Evolutionary conservation across 2,329 filamentous ascomycete genomes (phyloP).

Genomic region (Fusarium chlamydosporum): DNA sequence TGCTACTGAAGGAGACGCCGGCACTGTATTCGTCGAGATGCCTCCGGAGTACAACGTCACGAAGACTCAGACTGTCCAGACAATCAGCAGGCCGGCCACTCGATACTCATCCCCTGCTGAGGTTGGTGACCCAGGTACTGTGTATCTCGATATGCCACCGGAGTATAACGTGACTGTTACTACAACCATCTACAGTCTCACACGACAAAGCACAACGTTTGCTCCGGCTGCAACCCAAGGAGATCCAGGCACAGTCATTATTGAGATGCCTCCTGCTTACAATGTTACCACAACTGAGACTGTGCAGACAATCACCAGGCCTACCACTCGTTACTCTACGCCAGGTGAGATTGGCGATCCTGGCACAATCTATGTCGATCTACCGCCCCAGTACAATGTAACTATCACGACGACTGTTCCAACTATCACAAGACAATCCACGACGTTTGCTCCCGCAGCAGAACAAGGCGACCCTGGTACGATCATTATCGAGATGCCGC

Average conservation of each 20-base stretch:
- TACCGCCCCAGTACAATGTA: constrained; percentile 32
- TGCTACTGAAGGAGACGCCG: constrained; percentile 29
- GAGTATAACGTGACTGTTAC: constrained; percentile 27
- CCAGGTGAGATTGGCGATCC: constrained; percentile 19
- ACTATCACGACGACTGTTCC: constrained; percentile 23
- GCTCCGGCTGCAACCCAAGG: constrained; percentile 10
- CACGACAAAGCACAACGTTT: constrained; percentile 13
- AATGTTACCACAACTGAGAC: constrained; percentile 23
- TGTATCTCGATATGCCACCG: constrained; percentile 20
- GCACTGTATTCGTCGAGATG: constrained; percentile 26
- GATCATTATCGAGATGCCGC: constrained; percentile 19
- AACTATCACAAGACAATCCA: constrained; percentile 15
- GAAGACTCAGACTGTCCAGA: constrained; percentile 18
- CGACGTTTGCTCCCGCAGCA: constrained; percentile 13
- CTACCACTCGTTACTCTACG: constrained; percentile 15
- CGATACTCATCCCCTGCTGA: constrained; percentile 16
- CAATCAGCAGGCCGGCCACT: constrained; percentile 22
- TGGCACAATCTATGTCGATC: constrained; percentile 25
- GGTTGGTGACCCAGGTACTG: constrained; percentile 22
- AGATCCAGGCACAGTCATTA: constrained; percentile 22
- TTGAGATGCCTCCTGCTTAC: constrained; percentile 18
- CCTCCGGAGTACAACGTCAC: constrained; percentile 33
- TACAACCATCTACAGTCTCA: constrained; percentile 16
- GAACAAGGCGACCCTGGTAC: constrained; percentile 29
- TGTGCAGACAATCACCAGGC: constrained; percentile 9